A percentile compares a stretch with the other conserved stretches of the same genome.
These are phyloP conservation scores for Russula sp. DNA, from an alignment of 768 basidiomycete species.

Conservation along the genomic window DNA sequence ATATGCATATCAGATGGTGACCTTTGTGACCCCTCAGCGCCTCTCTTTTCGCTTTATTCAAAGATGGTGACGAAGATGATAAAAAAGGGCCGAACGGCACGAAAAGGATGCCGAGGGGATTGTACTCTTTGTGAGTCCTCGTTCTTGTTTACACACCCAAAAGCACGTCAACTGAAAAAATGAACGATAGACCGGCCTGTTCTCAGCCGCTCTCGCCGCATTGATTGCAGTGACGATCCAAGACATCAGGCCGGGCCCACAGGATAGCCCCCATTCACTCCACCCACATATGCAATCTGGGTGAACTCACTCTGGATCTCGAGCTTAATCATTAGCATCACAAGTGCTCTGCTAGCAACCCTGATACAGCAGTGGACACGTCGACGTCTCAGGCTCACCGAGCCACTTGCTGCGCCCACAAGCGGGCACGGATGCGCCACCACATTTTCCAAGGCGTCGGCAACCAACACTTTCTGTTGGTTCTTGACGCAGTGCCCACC, in stretches of 20 bases:
- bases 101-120: not conserved
- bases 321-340: not conserved
- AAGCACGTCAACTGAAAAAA: not conserved
- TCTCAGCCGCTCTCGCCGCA: not conserved
- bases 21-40: not conserved
- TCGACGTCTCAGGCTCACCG: not conserved
- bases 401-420: not conserved
- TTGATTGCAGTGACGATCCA: not conserved
- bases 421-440: slow-evolving; percentile 10
- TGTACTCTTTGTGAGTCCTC: slow-evolving; percentile 2
- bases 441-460: not conserved
- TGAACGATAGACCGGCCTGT: not conserved
- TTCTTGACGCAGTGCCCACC: too few relatives aligned
- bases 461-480: not conserved
- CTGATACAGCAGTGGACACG: not conserved
- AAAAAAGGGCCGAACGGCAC: not conserved
- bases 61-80: not conserved
- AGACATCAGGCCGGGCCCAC: not conserved
- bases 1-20: not conserved
- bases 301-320: slow-evolving; percentile 11
- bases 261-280: not conserved
- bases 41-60: slow-evolving; percentile 6
- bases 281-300: not conserved
- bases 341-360: slow-evolving; percentile 2
- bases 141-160: not conserved